A percentile compares a stretch with the other conserved stretches of the same genome.
These are phyloP conservation scores for Hondaea fermentalgiana DNA, from an alignment of 108 stramenopile species.

Conservation along the genomic window DNA sequence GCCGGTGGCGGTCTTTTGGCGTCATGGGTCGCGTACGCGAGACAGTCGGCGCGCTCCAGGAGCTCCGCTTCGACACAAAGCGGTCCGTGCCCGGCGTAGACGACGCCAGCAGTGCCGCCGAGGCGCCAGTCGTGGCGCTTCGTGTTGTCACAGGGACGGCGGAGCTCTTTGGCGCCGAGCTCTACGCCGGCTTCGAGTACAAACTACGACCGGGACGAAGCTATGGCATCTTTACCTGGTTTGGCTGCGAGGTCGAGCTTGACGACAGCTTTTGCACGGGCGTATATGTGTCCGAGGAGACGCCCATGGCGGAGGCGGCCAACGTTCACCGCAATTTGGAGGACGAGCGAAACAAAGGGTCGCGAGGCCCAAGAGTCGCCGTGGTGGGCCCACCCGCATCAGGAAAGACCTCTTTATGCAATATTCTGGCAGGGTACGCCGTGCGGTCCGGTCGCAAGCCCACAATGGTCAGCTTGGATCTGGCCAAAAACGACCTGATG, in stretches of 20 bases:
- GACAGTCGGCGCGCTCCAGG: background rate
- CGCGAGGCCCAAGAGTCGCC: background rate
- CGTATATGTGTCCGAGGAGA: background rate
- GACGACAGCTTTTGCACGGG: background rate
- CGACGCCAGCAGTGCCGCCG: background rate
- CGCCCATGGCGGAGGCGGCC: background rate
- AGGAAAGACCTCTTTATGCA: background rate
- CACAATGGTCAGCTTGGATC: background rate
- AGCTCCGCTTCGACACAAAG: background rate
- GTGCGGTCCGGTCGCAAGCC: background rate
- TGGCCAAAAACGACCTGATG: background rate
- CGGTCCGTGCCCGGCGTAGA: background rate
- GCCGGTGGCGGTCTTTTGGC: background rate
- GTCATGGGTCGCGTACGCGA: background rate
- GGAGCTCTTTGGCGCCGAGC: background rate
- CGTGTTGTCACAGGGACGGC: background rate
- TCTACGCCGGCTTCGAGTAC: background rate
- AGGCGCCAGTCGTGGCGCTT: background rate
- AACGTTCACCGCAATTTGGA: background rate
- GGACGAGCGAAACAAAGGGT: background rate
- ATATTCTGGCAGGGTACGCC: background rate
- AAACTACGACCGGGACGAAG: background rate
- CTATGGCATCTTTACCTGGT: slow-evolving; percentile 12
- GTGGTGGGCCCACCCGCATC: background rate
- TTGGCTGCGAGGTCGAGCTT: background rate